These are phyloP conservation scores for Chaetothyriales sp. DNA, from an alignment of 2,329 filamentous ascomycete species.

Conservation along the genomic window DNA sequence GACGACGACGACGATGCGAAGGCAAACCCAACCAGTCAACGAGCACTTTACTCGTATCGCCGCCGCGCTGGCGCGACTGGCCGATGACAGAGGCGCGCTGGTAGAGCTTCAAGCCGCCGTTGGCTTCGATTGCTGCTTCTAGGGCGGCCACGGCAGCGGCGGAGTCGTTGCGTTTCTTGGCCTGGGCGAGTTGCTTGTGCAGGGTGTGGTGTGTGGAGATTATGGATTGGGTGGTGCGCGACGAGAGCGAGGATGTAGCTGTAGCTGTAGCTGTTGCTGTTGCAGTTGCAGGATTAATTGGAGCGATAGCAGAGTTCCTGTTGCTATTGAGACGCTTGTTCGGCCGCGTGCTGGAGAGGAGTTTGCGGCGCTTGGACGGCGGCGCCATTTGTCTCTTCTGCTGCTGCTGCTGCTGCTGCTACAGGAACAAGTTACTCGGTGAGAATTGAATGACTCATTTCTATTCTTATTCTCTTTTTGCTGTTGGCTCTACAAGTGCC, in stretches of 20 bases:
- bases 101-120: conserved; percentile 47
- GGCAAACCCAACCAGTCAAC: conserved; percentile 41
- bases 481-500: neutral
- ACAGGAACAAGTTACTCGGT: neutral
- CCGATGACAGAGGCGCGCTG: conserved; percentile 51
- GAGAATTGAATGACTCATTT: neutral
- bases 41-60: conserved; percentile 48
- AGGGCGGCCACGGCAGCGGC: conserved; percentile 28
- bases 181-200: conserved; percentile 42
- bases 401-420: neutral
- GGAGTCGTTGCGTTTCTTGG: conserved; percentile 34
- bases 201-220: conserved; percentile 48
- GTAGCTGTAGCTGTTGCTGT: neutral
- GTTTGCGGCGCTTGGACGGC: neutral
- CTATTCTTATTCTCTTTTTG: neutral
- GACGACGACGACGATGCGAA: too few relatives aligned
- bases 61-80: conserved; percentile 46
- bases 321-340: neutral
- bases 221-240: conserved; percentile 43
- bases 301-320: too few relatives aligned
- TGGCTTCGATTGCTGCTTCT: conserved; percentile 37
- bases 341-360: neutral
- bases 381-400: neutral
- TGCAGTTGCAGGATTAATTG: neutral
- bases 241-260: conserved; percentile 9